These are phyloP conservation scores for Cryphonectria carpinicola DNA, from an alignment of 2,329 filamentous ascomycete genomes.

Conservation along the genomic window DNA sequence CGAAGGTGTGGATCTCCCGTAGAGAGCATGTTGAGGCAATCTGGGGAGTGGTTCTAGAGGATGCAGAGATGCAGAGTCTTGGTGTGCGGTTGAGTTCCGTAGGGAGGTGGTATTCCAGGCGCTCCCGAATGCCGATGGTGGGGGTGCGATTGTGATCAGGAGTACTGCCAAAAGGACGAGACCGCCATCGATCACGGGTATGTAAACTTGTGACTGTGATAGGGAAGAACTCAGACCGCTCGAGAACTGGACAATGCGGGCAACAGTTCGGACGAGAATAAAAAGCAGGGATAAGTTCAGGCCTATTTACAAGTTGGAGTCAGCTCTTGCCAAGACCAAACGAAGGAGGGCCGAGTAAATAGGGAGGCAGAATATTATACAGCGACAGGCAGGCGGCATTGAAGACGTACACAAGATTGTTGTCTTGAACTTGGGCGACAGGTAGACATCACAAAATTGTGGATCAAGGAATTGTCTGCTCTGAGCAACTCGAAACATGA, in stretches of 20 bases:
- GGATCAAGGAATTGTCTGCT: slow-evolving; percentile 44
- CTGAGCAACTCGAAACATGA: slow-evolving; percentile 44
- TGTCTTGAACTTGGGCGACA: slow-evolving; percentile 46
- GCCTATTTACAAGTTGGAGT: slow-evolving; percentile 34
- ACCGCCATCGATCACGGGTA: slow-evolving; percentile 47
- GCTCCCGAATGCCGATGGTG: slow-evolving; percentile 44
- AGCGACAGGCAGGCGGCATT: not conserved
- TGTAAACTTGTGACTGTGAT: slow-evolving; percentile 44
- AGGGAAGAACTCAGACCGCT: slow-evolving; percentile 40
- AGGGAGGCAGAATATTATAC: not conserved
- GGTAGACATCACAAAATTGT: slow-evolving; percentile 45
- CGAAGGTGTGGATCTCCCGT: slow-evolving; percentile 7
- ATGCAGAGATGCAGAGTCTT: not conserved
- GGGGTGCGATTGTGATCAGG: slow-evolving; percentile 43
- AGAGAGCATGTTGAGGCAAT: slow-evolving; percentile 3
- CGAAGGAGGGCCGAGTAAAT: not conserved
- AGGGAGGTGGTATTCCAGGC: slow-evolving; percentile 48
- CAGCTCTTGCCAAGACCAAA: not conserved
- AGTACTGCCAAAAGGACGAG: slow-evolving; percentile 43
- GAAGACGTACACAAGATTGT: slow-evolving; percentile 49
- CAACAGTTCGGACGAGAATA: slow-evolving; percentile 46
- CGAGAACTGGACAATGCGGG: slow-evolving; percentile 46
- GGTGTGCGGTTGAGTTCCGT: slow-evolving; percentile 11
- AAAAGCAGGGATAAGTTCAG: slow-evolving; percentile 43
- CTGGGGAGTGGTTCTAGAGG: slow-evolving; percentile 12